Evolutionary conservation across 1,284 basidiomycete species (phyloP), one percentile per base, ranked within the genome.

Genomic region (Baeospora myosura): DNA sequence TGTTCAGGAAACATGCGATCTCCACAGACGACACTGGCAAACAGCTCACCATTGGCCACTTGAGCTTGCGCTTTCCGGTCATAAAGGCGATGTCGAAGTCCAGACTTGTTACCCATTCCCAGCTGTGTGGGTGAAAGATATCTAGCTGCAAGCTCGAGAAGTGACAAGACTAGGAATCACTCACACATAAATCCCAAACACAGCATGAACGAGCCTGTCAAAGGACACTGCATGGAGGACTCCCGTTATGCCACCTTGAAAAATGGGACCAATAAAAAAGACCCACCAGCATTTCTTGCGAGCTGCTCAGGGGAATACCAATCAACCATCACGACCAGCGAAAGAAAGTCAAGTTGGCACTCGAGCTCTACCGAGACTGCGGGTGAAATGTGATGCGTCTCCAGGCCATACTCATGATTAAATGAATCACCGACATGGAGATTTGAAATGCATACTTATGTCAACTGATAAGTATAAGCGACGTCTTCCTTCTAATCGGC

Each of bases 21-120:
- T 28, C 26, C 2, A 11, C 24, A 17, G 3, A 18, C 20, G 2
- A 14, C 4, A 11, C 6, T 14, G 11, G 20, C 11, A 25, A 4
- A 6, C 12, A 10, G 16, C 28, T 20, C 2, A 41, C 39, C 30
- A 41, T 17, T 20, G 39, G 39, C 39, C 39, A 41, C 8, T 29
- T 31, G 8, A 41, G 14, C 6, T 31, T 33, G 12, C 26, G 26
- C 14, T 41, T 41, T 1, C 39, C 29, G 4, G 18, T 17, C 5
- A 41, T n/a, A 17, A 41, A 20, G 28, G 29, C 39, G 18, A 29
- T 18, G 17, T 41, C 39, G 28, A 41, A 41, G 2, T 21, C 39
- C 14, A 41, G 30, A 14, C 28, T 32, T 14, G 20, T 41, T 2
- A 20, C 28, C 39, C 39, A 41, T 32, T 41, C 39, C 39, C 39